A percentile compares a stretch with the other conserved stretches of the same genome.
Evolutionary conservation across 202 grass and related monocot species (phyloP).

Genomic region (Thinopyrum obtusiflorum): DNA sequence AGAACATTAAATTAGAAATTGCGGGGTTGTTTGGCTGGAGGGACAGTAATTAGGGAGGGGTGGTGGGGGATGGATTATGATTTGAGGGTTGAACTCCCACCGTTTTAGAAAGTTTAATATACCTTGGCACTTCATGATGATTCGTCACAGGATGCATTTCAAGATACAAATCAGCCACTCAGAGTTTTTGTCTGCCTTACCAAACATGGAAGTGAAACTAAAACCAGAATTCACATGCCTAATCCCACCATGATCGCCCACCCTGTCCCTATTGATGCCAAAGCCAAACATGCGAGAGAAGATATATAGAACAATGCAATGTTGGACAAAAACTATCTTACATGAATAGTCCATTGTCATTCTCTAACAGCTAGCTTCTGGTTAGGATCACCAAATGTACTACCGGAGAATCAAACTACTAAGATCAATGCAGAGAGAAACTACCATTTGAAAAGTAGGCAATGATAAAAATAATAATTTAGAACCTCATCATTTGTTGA

Average conservation of each 20-base stretch:
- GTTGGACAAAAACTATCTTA: neutral
- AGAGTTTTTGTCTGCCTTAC: neutral
- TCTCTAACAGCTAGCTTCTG: conserved; percentile 14
- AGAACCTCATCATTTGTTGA: neutral
- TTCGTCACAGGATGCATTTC: neutral
- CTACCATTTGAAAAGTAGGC: neutral
- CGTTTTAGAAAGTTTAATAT: neutral
- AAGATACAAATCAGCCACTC: neutral
- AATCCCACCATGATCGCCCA: neutral
- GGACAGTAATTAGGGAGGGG: neutral
- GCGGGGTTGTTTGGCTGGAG: neutral
- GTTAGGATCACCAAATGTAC: conserved; percentile 9
- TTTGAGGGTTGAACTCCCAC: neutral
- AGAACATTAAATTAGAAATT: neutral
- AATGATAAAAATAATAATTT: conserved; percentile 10
- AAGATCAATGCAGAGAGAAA: neutral
- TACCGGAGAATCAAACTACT: conserved; percentile 10
- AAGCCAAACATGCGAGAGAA: neutral
- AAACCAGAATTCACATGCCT: neutral
- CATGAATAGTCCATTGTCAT: neutral
- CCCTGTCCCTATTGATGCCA: neutral
- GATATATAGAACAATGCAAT: neutral
- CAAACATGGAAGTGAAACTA: neutral
- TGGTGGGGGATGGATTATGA: neutral
- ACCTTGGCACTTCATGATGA: neutral